Conservation (phyloP, 306 rosid genomes). For the Astragalus membranaceus region DNA sequence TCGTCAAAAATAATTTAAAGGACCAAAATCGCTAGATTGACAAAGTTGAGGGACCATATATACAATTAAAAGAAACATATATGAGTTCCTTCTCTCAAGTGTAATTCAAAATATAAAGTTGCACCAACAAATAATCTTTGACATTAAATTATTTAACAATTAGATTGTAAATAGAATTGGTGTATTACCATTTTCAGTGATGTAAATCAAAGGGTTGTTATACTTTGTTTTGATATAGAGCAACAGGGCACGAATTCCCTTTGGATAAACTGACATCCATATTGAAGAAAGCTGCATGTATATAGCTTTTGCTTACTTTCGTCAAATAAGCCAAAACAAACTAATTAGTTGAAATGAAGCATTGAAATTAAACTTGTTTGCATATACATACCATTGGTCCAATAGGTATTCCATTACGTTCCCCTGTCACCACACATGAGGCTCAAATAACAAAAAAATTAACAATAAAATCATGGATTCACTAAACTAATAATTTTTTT, state of each 20-base stretch:
- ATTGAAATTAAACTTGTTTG: background rate
- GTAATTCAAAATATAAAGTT: no score
- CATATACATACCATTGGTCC: conserved; percentile 17
- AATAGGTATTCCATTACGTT: conserved; percentile 24
- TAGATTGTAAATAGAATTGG: background rate
- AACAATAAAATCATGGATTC: background rate
- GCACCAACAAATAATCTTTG: no score
- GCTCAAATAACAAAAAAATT: background rate
- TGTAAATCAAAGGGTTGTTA: conserved; percentile 20
- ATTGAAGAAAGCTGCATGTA: conserved; percentile 35
- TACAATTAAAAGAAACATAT: no score
- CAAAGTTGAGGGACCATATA: no score
- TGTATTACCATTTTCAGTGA: conserved; percentile 18
- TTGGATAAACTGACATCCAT: conserved; percentile 40
- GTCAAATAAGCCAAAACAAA: background rate
- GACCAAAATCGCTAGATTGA: no score
- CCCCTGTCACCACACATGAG: conserved; percentile 3
- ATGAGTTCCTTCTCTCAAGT: no score
- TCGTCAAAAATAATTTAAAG: no score
- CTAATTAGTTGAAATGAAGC: background rate
- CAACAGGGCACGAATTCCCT: conserved; percentile 32
- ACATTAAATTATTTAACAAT: no score
- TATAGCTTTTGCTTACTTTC: background rate
- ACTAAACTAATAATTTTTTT: background rate
- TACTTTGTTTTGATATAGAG: conserved; percentile 20